These are phyloP conservation scores for Coffea eugenioides DNA, from an alignment of 257 asterid genomes.

Conservation along the genomic window DNA sequence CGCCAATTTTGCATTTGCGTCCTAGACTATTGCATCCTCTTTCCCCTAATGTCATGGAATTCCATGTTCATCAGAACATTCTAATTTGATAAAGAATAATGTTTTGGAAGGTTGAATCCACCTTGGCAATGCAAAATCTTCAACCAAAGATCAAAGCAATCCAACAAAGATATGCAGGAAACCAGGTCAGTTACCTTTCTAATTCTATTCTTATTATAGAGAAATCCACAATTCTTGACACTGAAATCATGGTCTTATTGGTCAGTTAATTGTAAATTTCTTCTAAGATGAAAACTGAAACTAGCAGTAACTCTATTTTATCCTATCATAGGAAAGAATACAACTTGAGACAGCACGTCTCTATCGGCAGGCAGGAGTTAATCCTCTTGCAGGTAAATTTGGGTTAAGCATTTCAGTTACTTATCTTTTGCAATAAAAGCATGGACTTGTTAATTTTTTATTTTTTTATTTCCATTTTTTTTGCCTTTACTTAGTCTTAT, in stretches of 20 bases:
- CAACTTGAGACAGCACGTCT: conserved; percentile 98
- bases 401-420: conserved; percentile 7
- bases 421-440: background rate
- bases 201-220: background rate
- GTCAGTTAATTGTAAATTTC: background rate
- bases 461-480: background rate
- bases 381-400: conserved; percentile 93
- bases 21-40: conserved; percentile 1
- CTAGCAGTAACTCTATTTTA: conserved; percentile 19
- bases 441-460: background rate
- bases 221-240: background rate
- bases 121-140: conserved; percentile 97
- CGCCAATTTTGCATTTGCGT: background rate
- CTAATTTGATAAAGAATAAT: conserved; percentile 6
- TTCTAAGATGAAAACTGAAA: conserved; percentile 1
- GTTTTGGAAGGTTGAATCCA: conserved; percentile 80
- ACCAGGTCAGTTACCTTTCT: conserved; percentile 57
- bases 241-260: background rate
- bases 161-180: conserved; percentile 96
- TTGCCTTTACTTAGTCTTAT: background rate
- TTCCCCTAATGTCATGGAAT: conserved; percentile 1
- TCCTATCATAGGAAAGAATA: conserved; percentile 70
- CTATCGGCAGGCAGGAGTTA: conserved; percentile 92
- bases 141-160: conserved; percentile 99
- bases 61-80: background rate